Base-by-base conservation (phyloP, 495 filamentous ascomycete genomes). In the Penicillium daleae region DNA sequence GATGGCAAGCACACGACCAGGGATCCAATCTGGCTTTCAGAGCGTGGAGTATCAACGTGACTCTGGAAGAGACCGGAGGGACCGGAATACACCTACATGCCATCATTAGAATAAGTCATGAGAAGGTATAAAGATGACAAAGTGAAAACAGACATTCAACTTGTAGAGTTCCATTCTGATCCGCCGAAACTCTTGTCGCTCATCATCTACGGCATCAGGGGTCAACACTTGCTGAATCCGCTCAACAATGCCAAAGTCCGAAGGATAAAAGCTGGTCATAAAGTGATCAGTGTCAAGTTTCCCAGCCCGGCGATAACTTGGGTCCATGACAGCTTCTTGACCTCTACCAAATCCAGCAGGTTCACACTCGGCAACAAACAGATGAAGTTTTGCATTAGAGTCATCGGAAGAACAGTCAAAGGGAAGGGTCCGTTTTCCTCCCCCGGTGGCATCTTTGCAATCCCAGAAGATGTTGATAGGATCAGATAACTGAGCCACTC, bases 1-100 rank as follows among this genome's bases (percentile, higher is more conserved):
- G 65, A 67, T 2, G 85, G 85, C 0, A 88, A 66, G 57, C 76
- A 80, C 1, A 87, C 80, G 0, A 87, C 83, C 5, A 89, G 74
- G 0, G 82, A 85, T 7, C 83, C 85, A 56, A 87, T 82, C 50
- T 87, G 83, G 5, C 55, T 61, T 2, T 57, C 37, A 2, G 74
- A 76, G 0, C 82, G 76, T 0, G 85, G 84, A 0, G 85, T 89
- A 59, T 87, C 83, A 32, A 87, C 82, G 64, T 87, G 82, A 1
- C 78, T 60, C 22, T 72, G 70, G 71, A 87, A 86, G 8, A 74
- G 66, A 1, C 83, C 86, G 0, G 74, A 79, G 2, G 86, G 84
- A 1, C 74, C 80, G 0, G 78, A 78, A 63, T 87, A 87, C 22
- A 82, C 68, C 78, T 77, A 51, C 3, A 1, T 9, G 21, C 7